Evolutionary conservation across 371 early-diverging fungal genomes (phyloP).

Genomic region (Dichotomocladium elegans): DNA sequence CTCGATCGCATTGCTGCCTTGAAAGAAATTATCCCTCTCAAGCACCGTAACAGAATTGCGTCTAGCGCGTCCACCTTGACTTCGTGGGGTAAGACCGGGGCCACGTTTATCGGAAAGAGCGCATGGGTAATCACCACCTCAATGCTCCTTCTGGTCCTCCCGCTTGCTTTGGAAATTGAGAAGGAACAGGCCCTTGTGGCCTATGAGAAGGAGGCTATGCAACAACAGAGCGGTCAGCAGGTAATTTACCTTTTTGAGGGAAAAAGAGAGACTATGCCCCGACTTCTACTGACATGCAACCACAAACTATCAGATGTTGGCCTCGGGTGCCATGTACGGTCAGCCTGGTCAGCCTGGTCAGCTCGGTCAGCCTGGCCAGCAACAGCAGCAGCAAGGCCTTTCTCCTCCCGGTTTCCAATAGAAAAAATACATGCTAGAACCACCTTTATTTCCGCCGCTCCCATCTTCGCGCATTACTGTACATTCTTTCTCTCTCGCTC

Average conservation of each 20-base stretch:
- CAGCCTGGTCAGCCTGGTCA: slow-evolving; percentile 20
- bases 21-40: slow-evolving; percentile 71
- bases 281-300: neutral
- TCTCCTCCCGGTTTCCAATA: slow-evolving; percentile 9
- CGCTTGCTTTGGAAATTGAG: slow-evolving; percentile 71
- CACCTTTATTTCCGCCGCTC: too few relatives aligned
- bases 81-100: slow-evolving; percentile 54
- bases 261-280: neutral
- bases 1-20: slow-evolving; percentile 72
- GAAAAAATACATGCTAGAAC: too few relatives aligned
- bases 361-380: slow-evolving; percentile 14
- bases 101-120: slow-evolving; percentile 65
- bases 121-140: slow-evolving; percentile 82
- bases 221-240: slow-evolving; percentile 61
- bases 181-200: slow-evolving; percentile 74
- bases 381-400: slow-evolving; percentile 7
- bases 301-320: slow-evolving; percentile 38
- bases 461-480: too few relatives aligned
- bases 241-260: too few relatives aligned
- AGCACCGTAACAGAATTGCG: slow-evolving; percentile 59
- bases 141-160: slow-evolving; percentile 72
- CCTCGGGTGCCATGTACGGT: slow-evolving; percentile 18
- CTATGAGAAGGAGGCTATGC: slow-evolving; percentile 68
- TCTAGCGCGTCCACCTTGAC: slow-evolving; percentile 47
- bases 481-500: too few relatives aligned